A percentile compares a stretch with the other conserved stretches of the same genome.
These are phyloP conservation scores for Myriangium duriaei DNA, from an alignment of 2,329 filamentous ascomycete genomes.

Conservation along the genomic window DNA sequence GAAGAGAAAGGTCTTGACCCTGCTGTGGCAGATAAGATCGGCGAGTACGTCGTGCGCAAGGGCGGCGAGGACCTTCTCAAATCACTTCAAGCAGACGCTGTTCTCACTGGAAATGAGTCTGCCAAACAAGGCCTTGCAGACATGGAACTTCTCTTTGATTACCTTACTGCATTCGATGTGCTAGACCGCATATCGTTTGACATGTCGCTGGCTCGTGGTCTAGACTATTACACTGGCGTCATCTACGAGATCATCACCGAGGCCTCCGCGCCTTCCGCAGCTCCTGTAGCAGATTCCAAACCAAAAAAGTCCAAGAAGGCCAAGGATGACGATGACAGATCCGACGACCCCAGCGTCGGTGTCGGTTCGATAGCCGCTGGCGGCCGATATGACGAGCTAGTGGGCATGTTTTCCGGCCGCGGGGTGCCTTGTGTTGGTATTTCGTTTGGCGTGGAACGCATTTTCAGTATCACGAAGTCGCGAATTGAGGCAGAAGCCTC, in stretches of 20 bases:
- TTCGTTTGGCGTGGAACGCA: conserved; percentile 90
- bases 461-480: conserved; percentile 83
- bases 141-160: conserved; percentile 67
- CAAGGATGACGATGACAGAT: conserved; percentile 53
- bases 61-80: conserved; percentile 63
- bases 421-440: conserved; percentile 85
- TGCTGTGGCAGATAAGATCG: conserved; percentile 74
- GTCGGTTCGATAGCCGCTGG: conserved; percentile 83
- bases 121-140: conserved; percentile 72
- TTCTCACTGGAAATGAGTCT: conserved; percentile 56
- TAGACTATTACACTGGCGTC: conserved; percentile 86
- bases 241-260: conserved; percentile 86
- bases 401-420: conserved; percentile 86
- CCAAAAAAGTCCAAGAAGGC: conserved; percentile 37
- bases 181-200: conserved; percentile 73
- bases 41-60: conserved; percentile 68
- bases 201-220: conserved; percentile 73
- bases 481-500: conserved; percentile 52
- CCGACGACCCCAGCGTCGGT: conserved; percentile 66
- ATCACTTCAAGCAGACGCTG: conserved; percentile 53
- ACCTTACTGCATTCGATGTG: conserved; percentile 65
- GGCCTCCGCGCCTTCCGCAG: conserved; percentile 49
- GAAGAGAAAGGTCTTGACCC: conserved; percentile 73
- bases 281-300: conserved; percentile 38
- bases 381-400: conserved; percentile 83